Evolutionary conservation across 1,139 yeast species (phyloP), one percentile per base, ranked within the genome.

Genomic region (Magnusiomyces magnusii): DNA sequence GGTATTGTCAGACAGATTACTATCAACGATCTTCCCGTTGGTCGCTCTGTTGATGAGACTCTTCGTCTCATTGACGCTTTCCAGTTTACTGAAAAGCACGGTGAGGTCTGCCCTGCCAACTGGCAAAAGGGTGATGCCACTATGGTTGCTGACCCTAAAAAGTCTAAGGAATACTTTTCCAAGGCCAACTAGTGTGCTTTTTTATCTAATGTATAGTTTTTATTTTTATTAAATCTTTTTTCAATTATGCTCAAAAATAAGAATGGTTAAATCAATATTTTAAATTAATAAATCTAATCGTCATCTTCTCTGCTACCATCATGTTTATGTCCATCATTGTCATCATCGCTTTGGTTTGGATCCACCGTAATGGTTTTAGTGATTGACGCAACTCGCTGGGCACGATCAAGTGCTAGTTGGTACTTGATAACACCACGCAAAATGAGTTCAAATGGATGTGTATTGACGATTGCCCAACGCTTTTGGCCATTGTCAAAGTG

Each of bases 101-200:
- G 98, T 79, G 96, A 93, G 79, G 98, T 93, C 68, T 89, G 96
- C 80, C 97, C 97, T 60, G 97, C 98, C 76, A 92, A 91, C 95
- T 93, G 99, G 98, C 88, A 89, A 70, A 92, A 95, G 79, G 98
- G 98, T 80, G 76, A 90, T 64, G 96, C 88, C 73, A 88, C 97
- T 78, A 92, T 92, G 81, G 86, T 87, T 78, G 93, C 96, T 72
- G 87, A 82, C 70, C 93, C 90, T 69, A 81, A 77, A 59, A 84
- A 81, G 70, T 87, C 97, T 69, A 87, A 87, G 81, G 88, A 84
- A 73, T 88, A 87, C 87, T 88, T 88, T 75, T 73, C 74, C 68
- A 80, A 81, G 77, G 84, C 79, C 66, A 80, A 82, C 66, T 64
- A 66, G n/a, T n/a, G n/a, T n/a, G n/a, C n/a, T n/a, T n/a, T n/a